phyloP scores from a whole-genome alignment of 306 rosid genomes.

The Urtica urens region DNA sequence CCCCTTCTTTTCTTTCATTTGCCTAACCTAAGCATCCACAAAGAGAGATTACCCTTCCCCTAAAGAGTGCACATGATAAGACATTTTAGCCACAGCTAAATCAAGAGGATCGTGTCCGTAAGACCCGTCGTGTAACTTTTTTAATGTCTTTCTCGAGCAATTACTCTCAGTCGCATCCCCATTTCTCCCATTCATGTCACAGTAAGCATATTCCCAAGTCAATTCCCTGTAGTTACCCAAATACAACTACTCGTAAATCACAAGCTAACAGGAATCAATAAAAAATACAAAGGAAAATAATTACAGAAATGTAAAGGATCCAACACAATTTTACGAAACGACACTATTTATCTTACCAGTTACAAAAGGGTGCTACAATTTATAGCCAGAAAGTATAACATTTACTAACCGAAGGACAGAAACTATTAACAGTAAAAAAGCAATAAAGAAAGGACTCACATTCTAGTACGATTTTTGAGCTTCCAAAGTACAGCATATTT shows the following conservation, averaged over 20 bases:
- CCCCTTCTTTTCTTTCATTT: background rate
- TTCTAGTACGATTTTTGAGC: slow-evolving; percentile 69
- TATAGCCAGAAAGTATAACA: background rate
- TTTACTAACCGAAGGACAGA: background rate
- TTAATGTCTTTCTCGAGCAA: slow-evolving; percentile 36
- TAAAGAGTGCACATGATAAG: slow-evolving; percentile 69
- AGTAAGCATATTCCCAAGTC: slow-evolving; percentile 94
- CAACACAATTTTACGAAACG: background rate
- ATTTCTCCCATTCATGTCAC: slow-evolving; percentile 45
- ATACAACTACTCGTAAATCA: background rate
- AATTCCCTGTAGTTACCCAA: slow-evolving; percentile 77
- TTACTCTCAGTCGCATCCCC: slow-evolving; percentile 32
- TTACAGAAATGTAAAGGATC: background rate
- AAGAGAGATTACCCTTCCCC: slow-evolving; percentile 85
- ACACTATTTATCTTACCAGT: background rate
- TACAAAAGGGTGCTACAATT: background rate
- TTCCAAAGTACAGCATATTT: slow-evolving; percentile 95
- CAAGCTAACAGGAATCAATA: background rate
- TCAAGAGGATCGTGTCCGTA: slow-evolving; percentile 59
- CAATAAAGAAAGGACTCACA: slow-evolving; percentile 30
- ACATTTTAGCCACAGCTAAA: slow-evolving; percentile 83
- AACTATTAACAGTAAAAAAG: background rate
- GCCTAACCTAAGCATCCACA: slow-evolving; percentile 2
- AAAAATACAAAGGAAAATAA: background rate
- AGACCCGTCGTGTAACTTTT: slow-evolving; percentile 35